phyloP scores from a whole-genome alignment of 2,329 filamentous ascomycete genomes.

The Dactylellina sp. region DNA sequence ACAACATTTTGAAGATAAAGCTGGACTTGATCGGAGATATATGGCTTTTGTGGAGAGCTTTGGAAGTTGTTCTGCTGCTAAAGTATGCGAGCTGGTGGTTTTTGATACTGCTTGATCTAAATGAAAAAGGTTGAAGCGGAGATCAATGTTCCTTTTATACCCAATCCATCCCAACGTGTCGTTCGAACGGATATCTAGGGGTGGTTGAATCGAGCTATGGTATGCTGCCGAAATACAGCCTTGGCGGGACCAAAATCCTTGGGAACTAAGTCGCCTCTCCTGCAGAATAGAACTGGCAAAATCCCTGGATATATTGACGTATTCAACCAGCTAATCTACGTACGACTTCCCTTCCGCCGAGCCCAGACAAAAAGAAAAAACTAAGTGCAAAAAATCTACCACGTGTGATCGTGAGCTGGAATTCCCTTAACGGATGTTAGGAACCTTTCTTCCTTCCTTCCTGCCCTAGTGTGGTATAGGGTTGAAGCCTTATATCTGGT shows the following conservation, averaged over 20 bases:
- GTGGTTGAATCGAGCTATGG: constrained; percentile 8
- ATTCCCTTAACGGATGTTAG: constrained; percentile 38
- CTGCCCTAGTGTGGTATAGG: constrained; percentile 26
- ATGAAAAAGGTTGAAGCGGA: no score
- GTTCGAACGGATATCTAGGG: background rate
- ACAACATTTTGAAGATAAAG: constrained; percentile 36
- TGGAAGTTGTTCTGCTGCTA: background rate
- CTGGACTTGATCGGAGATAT: background rate
- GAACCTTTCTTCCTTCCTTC: constrained; percentile 46
- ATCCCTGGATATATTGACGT: constrained; percentile 44
- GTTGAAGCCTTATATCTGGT: constrained; percentile 43
- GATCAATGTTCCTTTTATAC: background rate
- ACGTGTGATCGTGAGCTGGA: constrained; percentile 32
- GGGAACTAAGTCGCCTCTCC: constrained; percentile 30
- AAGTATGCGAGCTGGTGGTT: no score
- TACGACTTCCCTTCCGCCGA: constrained; percentile 55
- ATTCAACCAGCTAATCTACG: constrained; percentile 40
- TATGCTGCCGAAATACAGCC: constrained; percentile 18
- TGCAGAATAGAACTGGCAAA: constrained; percentile 41
- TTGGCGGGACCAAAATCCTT: constrained; percentile 31
- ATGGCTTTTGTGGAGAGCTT: constrained; percentile 1
- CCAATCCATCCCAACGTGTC: background rate
- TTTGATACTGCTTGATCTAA: no score
- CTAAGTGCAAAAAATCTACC: constrained; percentile 27
- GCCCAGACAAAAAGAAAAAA: constrained; percentile 6